These are phyloP conservation scores for Luffa aegyptiaca DNA, from an alignment of 306 rosid genomes.

Conservation along the genomic window DNA sequence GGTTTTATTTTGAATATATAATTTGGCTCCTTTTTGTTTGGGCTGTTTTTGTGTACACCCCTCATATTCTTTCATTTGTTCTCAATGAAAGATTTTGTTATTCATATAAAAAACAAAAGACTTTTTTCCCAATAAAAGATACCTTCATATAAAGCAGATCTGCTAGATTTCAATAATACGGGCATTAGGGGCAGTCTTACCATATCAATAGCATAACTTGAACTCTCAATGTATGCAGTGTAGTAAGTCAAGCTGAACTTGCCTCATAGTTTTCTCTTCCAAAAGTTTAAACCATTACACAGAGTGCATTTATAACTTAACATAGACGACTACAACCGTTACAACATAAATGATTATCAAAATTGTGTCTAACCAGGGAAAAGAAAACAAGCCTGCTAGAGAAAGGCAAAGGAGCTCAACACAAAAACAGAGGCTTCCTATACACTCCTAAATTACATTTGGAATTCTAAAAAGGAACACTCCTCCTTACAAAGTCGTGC, in stretches of 20 bases:
- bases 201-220: neutral
- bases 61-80: neutral
- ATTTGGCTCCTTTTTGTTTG: neutral
- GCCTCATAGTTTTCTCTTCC: neutral
- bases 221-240: neutral
- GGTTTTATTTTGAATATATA: neutral
- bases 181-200: neutral
- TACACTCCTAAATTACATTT: neutral
- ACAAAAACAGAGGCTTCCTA: neutral
- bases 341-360: neutral
- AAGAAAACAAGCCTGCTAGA: neutral
- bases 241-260: neutral
- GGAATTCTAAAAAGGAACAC: neutral
- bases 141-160: neutral
- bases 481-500: neutral
- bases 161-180: neutral
- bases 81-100: neutral
- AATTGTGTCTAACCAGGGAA: neutral
- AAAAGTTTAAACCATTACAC: neutral
- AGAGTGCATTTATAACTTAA: neutral
- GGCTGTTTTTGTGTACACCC: too few relatives aligned
- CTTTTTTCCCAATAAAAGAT: neutral
- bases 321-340: neutral
- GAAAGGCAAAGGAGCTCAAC: neutral
- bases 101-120: too few relatives aligned